Evolutionary conservation across 2,329 filamentous ascomycete species (phyloP).

Genomic region (Cladosporium sp.): DNA sequence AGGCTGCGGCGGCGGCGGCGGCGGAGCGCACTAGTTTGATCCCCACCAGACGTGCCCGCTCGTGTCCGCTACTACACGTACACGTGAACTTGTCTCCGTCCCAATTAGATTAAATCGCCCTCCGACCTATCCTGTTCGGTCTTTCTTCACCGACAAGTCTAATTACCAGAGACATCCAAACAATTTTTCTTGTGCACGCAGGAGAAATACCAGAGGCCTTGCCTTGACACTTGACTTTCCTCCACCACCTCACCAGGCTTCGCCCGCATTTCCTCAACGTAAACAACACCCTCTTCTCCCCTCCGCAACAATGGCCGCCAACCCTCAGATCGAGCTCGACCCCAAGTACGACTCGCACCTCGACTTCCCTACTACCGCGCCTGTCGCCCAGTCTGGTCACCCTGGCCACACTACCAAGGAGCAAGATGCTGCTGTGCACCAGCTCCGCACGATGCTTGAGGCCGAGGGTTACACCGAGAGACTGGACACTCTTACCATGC

Average conservation of each 20-base stretch:
- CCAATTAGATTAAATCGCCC: constrained; percentile 7
- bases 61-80: constrained; percentile 2
- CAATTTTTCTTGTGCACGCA: not conserved
- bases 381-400: constrained; percentile 71
- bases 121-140: not conserved
- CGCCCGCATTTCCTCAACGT: not conserved
- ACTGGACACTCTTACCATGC: constrained; percentile 88
- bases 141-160: constrained; percentile 10
- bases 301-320: constrained; percentile 28
- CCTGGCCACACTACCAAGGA: constrained; percentile 81
- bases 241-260: not conserved
- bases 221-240: not conserved
- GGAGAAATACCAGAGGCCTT: not conserved
- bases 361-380: constrained; percentile 81
- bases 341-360: constrained; percentile 89
- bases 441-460: constrained; percentile 85
- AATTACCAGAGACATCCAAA: not conserved
- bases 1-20: not conserved
- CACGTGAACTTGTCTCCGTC: not conserved
- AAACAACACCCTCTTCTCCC: not conserved
- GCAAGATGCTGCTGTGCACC: constrained; percentile 85
- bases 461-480: constrained; percentile 76
- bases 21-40: constrained; percentile 2
- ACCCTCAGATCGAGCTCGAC: constrained; percentile 58
- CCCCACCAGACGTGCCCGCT: constrained; percentile 5